These are phyloP conservation scores for Ramicandelaber brevisporus DNA, from an alignment of 192 early-diverging fungal genomes.

Conservation along the genomic window DNA sequence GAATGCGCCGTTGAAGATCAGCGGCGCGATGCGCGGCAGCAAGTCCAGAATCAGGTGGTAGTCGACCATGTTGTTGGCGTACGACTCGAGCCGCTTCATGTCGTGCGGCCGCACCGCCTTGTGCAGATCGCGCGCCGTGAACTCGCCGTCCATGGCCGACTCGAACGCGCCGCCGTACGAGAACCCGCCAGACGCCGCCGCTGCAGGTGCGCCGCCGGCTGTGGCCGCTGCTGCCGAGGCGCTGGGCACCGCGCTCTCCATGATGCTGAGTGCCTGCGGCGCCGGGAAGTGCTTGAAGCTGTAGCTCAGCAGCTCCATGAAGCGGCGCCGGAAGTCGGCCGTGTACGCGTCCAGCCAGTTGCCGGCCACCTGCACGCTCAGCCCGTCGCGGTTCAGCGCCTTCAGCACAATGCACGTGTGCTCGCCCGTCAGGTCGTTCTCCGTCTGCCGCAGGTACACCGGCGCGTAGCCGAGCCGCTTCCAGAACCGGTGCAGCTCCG, in stretches of 20 bases:
- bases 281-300: constrained; percentile 65
- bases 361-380: constrained; percentile 18
- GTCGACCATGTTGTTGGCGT: constrained; percentile 85
- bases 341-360: constrained; percentile 77
- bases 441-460: constrained; percentile 87
- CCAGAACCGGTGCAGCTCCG: constrained; percentile 86
- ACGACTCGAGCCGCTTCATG: constrained; percentile 86
- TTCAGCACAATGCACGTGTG: constrained; percentile 95
- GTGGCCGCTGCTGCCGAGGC: constrained; percentile 23
- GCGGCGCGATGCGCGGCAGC: constrained; percentile 48
- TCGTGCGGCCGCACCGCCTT: constrained; percentile 50
- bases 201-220: no score
- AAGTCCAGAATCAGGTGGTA: constrained; percentile 94
- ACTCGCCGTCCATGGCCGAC: constrained; percentile 4
- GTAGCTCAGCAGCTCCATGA: constrained; percentile 68
- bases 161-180: no score
- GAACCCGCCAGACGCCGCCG: no score
- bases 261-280: constrained; percentile 52
- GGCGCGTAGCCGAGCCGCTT: constrained; percentile 70
- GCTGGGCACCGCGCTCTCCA: no score
- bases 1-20: constrained; percentile 51
- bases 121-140: constrained; percentile 10
- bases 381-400: constrained; percentile 22
- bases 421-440: constrained; percentile 93
- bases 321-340: constrained; percentile 74